phyloP scores from a whole-genome alignment of 768 basidiomycete genomes.

The Agrocybe praecox region DNA sequence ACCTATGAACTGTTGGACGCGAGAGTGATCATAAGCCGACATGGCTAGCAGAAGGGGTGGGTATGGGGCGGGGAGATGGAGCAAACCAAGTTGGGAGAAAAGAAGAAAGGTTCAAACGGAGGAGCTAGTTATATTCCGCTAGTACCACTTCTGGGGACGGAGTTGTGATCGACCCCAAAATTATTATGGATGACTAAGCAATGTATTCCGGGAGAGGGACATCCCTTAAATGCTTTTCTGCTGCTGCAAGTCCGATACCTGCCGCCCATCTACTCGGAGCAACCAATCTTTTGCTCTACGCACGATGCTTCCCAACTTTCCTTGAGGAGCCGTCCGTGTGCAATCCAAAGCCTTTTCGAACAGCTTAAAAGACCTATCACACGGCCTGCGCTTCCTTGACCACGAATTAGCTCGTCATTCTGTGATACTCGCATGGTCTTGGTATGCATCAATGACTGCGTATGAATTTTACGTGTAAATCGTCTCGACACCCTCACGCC shows the following conservation, averaged over 20 bases:
- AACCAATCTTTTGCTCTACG: not conserved
- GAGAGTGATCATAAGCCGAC: conserved; percentile 56
- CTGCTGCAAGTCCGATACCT: conserved; percentile 2
- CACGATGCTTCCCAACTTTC: not conserved
- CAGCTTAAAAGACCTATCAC: not conserved
- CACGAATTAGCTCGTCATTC: not conserved
- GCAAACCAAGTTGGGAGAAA: conserved; percentile 18
- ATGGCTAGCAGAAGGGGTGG: conserved; percentile 32
- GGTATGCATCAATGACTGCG: not conserved
- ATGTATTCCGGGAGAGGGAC: conserved; percentile 10
- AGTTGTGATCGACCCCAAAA: conserved; percentile 48
- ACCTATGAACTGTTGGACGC: conserved; percentile 59
- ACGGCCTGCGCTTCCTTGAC: not conserved
- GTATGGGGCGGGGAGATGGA: conserved; percentile 14
- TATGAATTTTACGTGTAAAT: not conserved
- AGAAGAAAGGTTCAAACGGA: conserved; percentile 11
- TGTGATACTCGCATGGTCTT: not conserved
- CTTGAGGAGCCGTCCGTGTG: not conserved
- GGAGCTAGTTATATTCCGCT: conserved; percentile 24
- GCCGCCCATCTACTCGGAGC: conserved; percentile 5
- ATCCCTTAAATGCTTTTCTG: conserved; percentile 1
- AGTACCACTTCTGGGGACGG: conserved; percentile 38
- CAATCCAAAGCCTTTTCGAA: no score
- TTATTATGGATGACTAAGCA: conserved; percentile 36
- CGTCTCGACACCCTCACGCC: conserved; percentile 1